Conservation (phyloP, 2,329 filamentous ascomycete genomes). For the Talaromyces sp. region DNA sequence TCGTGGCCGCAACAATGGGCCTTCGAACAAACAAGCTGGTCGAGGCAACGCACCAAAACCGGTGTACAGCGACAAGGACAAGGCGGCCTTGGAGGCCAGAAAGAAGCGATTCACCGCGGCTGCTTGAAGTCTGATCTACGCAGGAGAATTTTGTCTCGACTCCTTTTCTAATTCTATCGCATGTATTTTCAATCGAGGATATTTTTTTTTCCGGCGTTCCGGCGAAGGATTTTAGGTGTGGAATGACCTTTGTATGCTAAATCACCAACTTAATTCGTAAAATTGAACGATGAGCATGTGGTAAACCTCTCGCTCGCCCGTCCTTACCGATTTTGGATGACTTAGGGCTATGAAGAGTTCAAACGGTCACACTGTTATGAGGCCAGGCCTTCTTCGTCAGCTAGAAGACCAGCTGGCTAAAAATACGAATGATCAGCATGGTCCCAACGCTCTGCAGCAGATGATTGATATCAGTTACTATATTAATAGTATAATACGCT, state of each 20-base stretch:
- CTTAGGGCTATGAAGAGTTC: neutral
- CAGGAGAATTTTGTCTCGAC: neutral
- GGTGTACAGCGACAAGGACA: slow-evolving; percentile 37
- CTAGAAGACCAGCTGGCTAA: neutral
- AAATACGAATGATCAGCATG: neutral
- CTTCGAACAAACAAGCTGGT: slow-evolving; percentile 8
- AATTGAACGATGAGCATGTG: neutral
- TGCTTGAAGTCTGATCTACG: slow-evolving; percentile 16
- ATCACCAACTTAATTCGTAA: neutral
- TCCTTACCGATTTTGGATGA: neutral
- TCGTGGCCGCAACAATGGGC: slow-evolving; percentile 17
- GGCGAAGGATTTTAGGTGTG: neutral
- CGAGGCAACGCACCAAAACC: slow-evolving; percentile 16
- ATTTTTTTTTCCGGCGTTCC: neutral
- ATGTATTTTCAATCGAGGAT: neutral
- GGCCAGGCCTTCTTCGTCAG: neutral
- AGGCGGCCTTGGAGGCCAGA: slow-evolving; percentile 40
- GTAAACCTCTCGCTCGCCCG: neutral
- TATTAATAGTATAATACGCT: neutral
- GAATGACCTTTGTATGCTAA: neutral
- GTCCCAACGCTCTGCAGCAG: neutral
- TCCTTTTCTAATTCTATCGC: neutral
- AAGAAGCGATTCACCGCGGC: slow-evolving; percentile 42
- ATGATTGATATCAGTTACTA: neutral
- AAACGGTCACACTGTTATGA: neutral